Percentiles rank a stretch among this genome's conserved stretches.
Conservation (phyloP, 163 green algal species). For the Prototheca wickerhamii region DNA sequence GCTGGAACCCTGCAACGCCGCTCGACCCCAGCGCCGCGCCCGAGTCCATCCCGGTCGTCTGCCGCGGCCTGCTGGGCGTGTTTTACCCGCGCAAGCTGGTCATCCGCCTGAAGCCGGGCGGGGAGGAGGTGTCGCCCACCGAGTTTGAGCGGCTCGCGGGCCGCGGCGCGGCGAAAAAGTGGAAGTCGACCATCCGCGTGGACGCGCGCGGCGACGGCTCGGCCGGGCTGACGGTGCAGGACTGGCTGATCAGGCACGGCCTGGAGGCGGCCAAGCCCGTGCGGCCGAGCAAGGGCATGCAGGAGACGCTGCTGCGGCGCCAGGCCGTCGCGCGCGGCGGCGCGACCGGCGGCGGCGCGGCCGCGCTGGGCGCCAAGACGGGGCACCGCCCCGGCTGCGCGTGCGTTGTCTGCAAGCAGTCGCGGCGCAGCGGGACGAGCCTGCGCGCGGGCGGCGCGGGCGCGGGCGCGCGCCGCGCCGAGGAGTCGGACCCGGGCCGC, state of each 20-base stretch:
- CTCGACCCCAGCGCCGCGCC: conserved; percentile 17
- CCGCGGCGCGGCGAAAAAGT: conserved; percentile 72
- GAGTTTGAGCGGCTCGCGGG: conserved; percentile 72
- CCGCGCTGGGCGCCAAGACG: background rate
- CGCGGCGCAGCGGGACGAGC: conserved; percentile 24
- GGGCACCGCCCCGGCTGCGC: conserved; percentile 52
- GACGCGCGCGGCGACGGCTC: conserved; percentile 37
- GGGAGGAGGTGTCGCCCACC: conserved; percentile 6
- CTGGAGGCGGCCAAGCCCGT: conserved; percentile 31
- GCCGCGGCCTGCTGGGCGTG: conserved; percentile 22
- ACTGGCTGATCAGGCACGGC: conserved; percentile 64
- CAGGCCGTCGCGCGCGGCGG: conserved; percentile 12
- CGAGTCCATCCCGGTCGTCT: conserved; percentile 40
- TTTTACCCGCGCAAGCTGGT: conserved; percentile 9
- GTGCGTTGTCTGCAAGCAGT: conserved; percentile 77
- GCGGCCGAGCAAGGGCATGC: conserved; percentile 4
- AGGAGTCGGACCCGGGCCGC: background rate
- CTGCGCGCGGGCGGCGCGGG: background rate
- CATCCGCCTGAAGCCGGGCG: conserved; percentile 8
- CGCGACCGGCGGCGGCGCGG: background rate
- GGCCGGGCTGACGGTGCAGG: conserved; percentile 54
- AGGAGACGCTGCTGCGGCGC: conserved; percentile 21
- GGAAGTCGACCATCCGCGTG: conserved; percentile 53
- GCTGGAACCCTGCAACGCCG: background rate
- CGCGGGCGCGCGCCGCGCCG: background rate